Evolutionary conservation across 2,329 filamentous ascomycete species (phyloP).

Genomic region (Pseudogymnoascus sp.): DNA sequence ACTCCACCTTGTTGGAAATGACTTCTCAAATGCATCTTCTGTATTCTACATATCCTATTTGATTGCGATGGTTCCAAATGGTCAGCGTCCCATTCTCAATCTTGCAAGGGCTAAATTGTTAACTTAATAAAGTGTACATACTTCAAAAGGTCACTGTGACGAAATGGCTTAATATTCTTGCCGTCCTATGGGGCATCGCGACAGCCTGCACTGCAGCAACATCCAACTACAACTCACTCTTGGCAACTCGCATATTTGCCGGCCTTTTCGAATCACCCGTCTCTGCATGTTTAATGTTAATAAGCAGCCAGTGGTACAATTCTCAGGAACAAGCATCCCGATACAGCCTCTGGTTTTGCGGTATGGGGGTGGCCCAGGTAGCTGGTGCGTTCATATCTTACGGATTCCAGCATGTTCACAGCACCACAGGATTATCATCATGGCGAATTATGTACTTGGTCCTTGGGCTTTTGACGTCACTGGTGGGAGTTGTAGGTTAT

Average conservation of each 20-base stretch:
- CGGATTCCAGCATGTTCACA: conserved; percentile 44
- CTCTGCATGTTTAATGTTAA: conserved; percentile 51
- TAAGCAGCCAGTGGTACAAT: conserved; percentile 53
- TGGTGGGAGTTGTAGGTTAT: conserved; percentile 35
- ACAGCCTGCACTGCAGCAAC: conserved; percentile 47
- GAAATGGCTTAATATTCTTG: conserved; percentile 53
- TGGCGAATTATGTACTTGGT: conserved; percentile 54
- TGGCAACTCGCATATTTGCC: conserved; percentile 49
- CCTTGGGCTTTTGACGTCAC: conserved; percentile 39
- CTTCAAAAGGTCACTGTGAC: conserved; percentile 53
- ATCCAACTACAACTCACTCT: conserved; percentile 44
- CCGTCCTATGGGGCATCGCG: conserved; percentile 51
- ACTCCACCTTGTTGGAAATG: conserved; percentile 47
- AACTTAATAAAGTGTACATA: conserved; percentile 38
- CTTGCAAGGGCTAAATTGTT: background rate
- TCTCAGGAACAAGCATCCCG: conserved; percentile 49
- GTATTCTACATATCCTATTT: conserved; percentile 56
- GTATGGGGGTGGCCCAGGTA: conserved; percentile 51
- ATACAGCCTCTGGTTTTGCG: conserved; percentile 54
- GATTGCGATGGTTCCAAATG: conserved; percentile 52
- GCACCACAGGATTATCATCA: conserved; percentile 28
- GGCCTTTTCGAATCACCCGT: conserved; percentile 55
- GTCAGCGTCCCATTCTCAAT: conserved; percentile 30
- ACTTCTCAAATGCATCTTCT: conserved; percentile 57
- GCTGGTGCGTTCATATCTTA: conserved; percentile 40